Evolutionary conservation across 805 yeast species (phyloP), one percentile per base, ranked within the genome.

Genomic region (Lachancea nothofagi): DNA sequence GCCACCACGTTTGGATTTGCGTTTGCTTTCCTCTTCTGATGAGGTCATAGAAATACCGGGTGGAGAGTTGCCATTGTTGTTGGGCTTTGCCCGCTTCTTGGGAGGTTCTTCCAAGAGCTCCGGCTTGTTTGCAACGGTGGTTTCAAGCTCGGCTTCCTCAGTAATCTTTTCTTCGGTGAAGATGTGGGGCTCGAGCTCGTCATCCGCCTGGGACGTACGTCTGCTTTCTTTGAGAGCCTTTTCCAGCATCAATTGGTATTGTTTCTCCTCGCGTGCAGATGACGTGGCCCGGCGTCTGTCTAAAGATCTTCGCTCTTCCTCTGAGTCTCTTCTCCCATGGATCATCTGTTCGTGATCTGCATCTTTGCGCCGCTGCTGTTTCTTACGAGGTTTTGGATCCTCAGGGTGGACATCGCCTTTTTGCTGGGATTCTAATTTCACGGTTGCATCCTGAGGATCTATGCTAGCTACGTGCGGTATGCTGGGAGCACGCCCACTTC

Each of bases 211-310:
- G 1, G 66, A 66, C 20, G 64, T 64, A 27, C 61, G 60, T 45
- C 61, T 59, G 38, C 70, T 65, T 43, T 66, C 72, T 31, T 61
- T 61, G 36, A 68, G 54, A 0, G 65, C 72, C 41, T 67, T 57
- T 40, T 68, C 65, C 10, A 68, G 48, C 61, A 67, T 57, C 20
- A 63, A 57, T 47, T 66, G 70, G 42, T 66, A 68, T 28, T 69
- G 66, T n/a, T 66, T 65, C 40, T 68, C 72, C 44, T 67, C 71
- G 44, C 70, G 58, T 2, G 69, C 66, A 36, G 56, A 53, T 19
- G 55, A 61, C 5, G 68, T 66, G 6, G 66, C 69, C 28, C 69
- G 49, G 33, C 62, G 65, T 32, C 66, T 59, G 40, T 58, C 62
- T 33, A 49, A 50, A 12, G 52, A 44, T 29, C 49, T 51, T 33